Conservation (phyloP, 2,329 filamentous ascomycete genomes). For the Esteya vermicola region DNA sequence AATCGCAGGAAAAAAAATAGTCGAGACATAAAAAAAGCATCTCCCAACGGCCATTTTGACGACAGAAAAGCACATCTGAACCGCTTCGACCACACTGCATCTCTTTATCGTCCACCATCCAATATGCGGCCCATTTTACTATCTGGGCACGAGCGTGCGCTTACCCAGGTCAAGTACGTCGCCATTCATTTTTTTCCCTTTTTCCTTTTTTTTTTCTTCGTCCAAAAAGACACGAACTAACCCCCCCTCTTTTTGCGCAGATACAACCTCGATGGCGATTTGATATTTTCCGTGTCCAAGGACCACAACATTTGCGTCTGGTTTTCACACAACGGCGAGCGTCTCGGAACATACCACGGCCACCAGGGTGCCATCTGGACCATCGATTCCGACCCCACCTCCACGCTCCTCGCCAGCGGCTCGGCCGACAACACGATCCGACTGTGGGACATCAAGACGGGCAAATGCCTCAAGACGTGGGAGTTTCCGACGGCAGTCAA, state of each 20-base stretch:
- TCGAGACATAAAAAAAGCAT: not conserved
- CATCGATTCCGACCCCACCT: constrained; percentile 88
- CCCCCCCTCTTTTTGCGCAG: too few species aligned
- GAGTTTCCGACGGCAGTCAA: constrained; percentile 96
- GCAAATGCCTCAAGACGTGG: constrained; percentile 91
- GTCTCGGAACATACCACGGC: constrained; percentile 89
- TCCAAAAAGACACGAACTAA: not conserved
- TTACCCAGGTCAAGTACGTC: constrained; percentile 60
- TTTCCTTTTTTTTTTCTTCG: not conserved
- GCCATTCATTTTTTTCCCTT: not conserved
- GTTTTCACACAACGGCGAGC: constrained; percentile 96
- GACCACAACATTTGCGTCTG: constrained; percentile 70
- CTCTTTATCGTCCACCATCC: not conserved
- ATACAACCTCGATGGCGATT: constrained; percentile 89
- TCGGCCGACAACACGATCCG: constrained; percentile 97
- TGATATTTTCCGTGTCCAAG: constrained; percentile 16
- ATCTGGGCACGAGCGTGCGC: constrained; percentile 88
- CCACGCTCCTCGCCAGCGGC: constrained; percentile 81
- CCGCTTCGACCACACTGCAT: not conserved
- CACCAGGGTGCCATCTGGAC: constrained; percentile 99
- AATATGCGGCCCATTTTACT: constrained; percentile 95
- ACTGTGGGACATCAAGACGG: constrained; percentile 90
- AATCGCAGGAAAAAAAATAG: constrained; percentile 1
- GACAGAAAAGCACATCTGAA: not conserved
- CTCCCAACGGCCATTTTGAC: constrained; percentile 4